Evolutionary conservation across 352 stramenopile species (phyloP), one percentile per base, ranked within the genome.

Genomic region (Phytophthora kernoviae): DNA sequence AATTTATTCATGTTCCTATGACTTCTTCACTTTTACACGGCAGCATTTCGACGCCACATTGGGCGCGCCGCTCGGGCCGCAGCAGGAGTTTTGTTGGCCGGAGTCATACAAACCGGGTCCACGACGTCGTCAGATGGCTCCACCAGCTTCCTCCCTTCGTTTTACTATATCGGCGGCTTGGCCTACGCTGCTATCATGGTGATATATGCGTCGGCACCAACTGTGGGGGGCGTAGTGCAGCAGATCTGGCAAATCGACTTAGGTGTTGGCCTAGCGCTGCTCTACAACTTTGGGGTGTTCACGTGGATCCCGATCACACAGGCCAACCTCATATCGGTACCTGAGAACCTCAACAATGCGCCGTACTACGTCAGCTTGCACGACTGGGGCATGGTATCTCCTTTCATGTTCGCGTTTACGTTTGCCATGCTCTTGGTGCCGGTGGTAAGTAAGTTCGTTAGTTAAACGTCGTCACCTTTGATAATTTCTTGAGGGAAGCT

Each of bases 211-310:
- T 80, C 78, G 5, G 77, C 77, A 10, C 55, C 69, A 4, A 89
- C 77, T 10, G 68, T 90, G 11, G 83, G 83, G 22, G 81, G 75
- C 1, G 79, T 79, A 0, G 69, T 90, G 40, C 58, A 76, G 46
- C 70, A 88, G 43, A 77, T 90, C 44, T 92, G 72, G 71, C 83
- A 92, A 73, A 87, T 88, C 52, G 75, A 85, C 37, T 39, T 83
- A 18, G 83, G 83, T 30, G 79, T 92, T 33, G 76, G 66, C 2
- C 62, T 90, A 18, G 80, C 83, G 24, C 50, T 92, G 18, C 50
- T 88, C 20, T 92, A 81, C 72, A 92, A 90, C 36, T 80, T 90
- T 39, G 50, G 80, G 20, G 54, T 92, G 2, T 92, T 88, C 42
- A 67, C 57, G 8, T 48, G 62, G 58, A 71, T 87, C 20, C 67